Base-by-base conservation (phyloP, 164 flowering plant species). In the Paratinospora sagittata region DNA sequence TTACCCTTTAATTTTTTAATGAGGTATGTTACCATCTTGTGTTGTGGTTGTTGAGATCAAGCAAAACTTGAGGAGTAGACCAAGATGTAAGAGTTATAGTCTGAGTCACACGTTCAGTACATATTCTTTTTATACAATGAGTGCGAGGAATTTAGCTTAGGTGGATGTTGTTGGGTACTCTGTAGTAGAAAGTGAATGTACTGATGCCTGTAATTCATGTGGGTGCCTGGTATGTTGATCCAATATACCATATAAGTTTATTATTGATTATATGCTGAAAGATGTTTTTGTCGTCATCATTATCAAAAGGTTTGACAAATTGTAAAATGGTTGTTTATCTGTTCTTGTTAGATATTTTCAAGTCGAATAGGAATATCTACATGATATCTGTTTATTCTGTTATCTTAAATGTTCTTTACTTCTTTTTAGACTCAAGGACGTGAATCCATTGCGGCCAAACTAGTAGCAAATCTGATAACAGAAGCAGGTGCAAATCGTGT, bases 401-500 rank as follows among this genome's bases (percentile, higher is more conserved):
- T 19, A 43, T 72, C 3, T 68, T 30, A 12, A 26, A 21, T 69
- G 23, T 68, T 63, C 2, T n/a, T n/a, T n/a, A n/a, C n/a, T n/a
- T n/a, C n/a, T 75, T 58, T 81, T 67, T 86, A 94, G 98, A 94
- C 97, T 58, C 98, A 94, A 85, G 98, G 97, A 41, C 94, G 98
- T 68, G 98, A 94, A 77, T 92, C 98, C 19, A 94, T 94, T 84
- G 97, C 98, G 34, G 98, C 98, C 76, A 95, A 95, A 84, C 93
- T 95, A 67, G 97, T 92, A 63, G 97, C 98, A 33, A 95, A 95
- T 74, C 77, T 92, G 73, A 90, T 95, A 27, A 95, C 98, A 27
- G 91, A 90, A 86, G 98, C 98, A 21, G 98, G 98, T 75, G 98
- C 98, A 30, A 81, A 90, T 66, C 95, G 98, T 74, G 97, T 95